phyloP scores from a whole-genome alignment of 805 yeast genomes.

The Spathaspora hagerdaliae region DNA sequence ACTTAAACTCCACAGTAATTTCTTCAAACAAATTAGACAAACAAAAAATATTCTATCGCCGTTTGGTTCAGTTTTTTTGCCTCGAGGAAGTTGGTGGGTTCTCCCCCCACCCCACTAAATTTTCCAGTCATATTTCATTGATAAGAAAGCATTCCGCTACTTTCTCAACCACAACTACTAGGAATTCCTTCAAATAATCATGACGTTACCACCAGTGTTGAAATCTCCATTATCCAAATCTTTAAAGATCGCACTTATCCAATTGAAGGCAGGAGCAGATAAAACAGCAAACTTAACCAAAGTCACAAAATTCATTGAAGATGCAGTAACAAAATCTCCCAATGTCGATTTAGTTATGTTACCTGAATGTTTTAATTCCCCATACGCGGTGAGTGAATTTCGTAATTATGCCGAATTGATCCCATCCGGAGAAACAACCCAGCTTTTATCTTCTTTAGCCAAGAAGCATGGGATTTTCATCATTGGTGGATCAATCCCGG shows the following conservation, averaged over 20 bases:
- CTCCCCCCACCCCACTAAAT: too few species aligned
- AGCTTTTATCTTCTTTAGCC: constrained; percentile 64
- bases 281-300: constrained; percentile 72
- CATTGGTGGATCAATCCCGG: constrained; percentile 94
- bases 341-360: constrained; percentile 68
- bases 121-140: too few species aligned
- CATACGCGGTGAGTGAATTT: constrained; percentile 84
- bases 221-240: constrained; percentile 47
- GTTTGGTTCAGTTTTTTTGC: too few species aligned
- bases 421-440: constrained; percentile 67
- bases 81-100: too few species aligned
- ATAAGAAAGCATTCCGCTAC: too few species aligned
- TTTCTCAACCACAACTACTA: too few species aligned
- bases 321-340: constrained; percentile 46
- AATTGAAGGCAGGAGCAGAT: constrained; percentile 76
- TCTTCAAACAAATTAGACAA: too few species aligned
- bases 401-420: constrained; percentile 85
- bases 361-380: constrained; percentile 97
- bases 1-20: too few species aligned
- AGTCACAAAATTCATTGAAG: constrained; percentile 58
- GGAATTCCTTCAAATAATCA: background rate
- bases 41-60: too few species aligned
- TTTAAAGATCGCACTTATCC: constrained; percentile 79
- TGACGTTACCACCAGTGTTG: constrained; percentile 12
- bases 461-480: constrained; percentile 55